Percentiles rank a stretch among this genome's conserved stretches.
Conservation (phyloP, 140 eudicot genomes). For the Eryngium alpinum region DNA sequence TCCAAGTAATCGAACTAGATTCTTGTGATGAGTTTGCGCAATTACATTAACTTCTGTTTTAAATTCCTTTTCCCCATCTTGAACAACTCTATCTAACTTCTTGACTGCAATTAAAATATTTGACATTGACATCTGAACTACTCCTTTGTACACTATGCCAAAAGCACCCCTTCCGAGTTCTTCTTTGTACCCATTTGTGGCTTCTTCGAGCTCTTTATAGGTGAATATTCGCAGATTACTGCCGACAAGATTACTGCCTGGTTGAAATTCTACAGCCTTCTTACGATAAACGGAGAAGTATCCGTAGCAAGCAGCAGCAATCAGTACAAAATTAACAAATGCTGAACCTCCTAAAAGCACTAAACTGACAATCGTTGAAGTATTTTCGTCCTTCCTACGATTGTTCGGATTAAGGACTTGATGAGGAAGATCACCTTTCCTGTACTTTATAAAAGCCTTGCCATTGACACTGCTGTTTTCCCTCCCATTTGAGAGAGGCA, state of each 20-base stretch:
- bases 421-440: neutral
- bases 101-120: neutral
- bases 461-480: neutral
- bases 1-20: neutral
- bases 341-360: neutral
- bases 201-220: neutral
- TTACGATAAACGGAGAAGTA: neutral
- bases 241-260: neutral
- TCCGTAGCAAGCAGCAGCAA: neutral
- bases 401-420: neutral
- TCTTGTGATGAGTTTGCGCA: constrained; percentile 3
- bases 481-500: constrained; percentile 5
- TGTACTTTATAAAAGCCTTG: neutral
- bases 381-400: neutral
- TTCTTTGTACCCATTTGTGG: neutral
- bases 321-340: neutral
- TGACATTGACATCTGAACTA: neutral
- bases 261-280: neutral
- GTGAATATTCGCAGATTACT: neutral
- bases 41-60: neutral
- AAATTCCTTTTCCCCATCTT: neutral
- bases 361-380: neutral
- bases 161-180: constrained; percentile 5
- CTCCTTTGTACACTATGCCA: constrained; percentile 6
- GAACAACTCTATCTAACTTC: constrained; percentile 1